Percentiles rank a stretch among this genome's conserved stretches.
Conservation (phyloP, 805 yeast genomes). For the Candida sanyiensis region DNA sequence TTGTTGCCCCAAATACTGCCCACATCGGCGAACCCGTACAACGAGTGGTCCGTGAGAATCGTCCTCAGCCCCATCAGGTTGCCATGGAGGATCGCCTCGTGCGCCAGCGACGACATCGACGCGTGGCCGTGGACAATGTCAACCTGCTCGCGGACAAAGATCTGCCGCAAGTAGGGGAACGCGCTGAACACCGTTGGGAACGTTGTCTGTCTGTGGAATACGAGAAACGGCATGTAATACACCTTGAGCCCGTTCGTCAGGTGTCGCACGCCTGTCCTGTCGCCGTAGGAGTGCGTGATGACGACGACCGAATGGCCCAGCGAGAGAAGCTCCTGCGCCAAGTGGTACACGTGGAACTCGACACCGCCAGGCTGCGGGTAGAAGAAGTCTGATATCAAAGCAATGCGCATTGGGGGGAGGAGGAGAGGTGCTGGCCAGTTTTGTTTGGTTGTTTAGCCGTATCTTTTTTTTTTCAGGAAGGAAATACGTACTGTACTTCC, state of each 20-base stretch:
- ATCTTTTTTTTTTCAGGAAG: no score
- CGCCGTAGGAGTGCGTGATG: slow-evolving; percentile 83
- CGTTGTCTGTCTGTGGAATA: slow-evolving; percentile 76
- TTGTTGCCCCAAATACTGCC: slow-evolving; percentile 84
- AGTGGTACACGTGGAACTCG: slow-evolving; percentile 88
- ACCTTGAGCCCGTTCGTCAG: slow-evolving; percentile 89
- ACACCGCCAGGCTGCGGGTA: slow-evolving; percentile 99
- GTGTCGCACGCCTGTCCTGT: slow-evolving; percentile 74
- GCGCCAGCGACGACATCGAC: slow-evolving; percentile 77
- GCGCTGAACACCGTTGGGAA: slow-evolving; percentile 86
- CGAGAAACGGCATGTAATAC: slow-evolving; percentile 79
- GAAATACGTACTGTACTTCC: not conserved
- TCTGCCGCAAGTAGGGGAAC: slow-evolving; percentile 80
- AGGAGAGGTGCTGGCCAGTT: no score
- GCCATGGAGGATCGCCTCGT: slow-evolving; percentile 88
- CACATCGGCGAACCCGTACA: slow-evolving; percentile 88
- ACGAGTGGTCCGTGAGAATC: slow-evolving; percentile 91
- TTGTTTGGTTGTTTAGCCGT: no score
- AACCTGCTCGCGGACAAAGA: slow-evolving; percentile 77
- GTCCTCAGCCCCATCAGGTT: slow-evolving; percentile 89
- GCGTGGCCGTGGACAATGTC: slow-evolving; percentile 96
- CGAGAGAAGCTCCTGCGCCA: slow-evolving; percentile 74
- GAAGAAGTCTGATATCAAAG: slow-evolving; percentile 90
- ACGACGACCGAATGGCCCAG: slow-evolving; percentile 83
- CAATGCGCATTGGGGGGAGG: slow-evolving; percentile 23